Evolutionary conservation across 2,329 filamentous ascomycete genomes (phyloP), one percentile per base, ranked within the genome.

Genomic region (Raffaelea arxii): DNA sequence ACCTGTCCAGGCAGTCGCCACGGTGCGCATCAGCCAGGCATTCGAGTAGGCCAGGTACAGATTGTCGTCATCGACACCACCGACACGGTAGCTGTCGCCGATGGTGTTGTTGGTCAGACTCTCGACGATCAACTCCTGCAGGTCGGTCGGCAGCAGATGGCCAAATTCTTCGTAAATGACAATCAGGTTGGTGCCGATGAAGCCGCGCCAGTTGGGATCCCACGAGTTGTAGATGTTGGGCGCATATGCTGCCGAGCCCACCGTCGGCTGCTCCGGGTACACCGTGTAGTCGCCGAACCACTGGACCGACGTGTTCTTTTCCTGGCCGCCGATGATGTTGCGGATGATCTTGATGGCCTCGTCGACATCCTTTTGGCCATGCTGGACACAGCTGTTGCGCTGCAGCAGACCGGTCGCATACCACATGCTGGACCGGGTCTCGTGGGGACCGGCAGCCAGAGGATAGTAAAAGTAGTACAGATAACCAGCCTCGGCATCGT

Each of bases 191-290:
- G 75, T 79, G 12, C 76, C 75, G 27, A 82, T 67, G 47, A 82
- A 82, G 1, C 77, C 78, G 43, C 78, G 66, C 78, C 78, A 82
- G 50, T 82, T 82, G 2, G 77, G 77, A 52, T 82, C 78, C 73
- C 75, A 82, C 0, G 71, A 69, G 46, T 70, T 67, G 55, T 80
- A 78, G 27, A 76, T 75, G 4, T 59, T n/a, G 1, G 47, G 36
- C 10, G 45, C 45, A 51, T 82, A 82, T 16, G 63, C 59, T 2
- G 61, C 45, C 3, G 66, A 71, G 18, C 76, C 77, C 4, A 81
- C 71, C 2, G 68, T 69, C 0, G 78, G 78, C 56, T 82, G 71
- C 52, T 81, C 75, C 0, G 74, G 73, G 37, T 74, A 66, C 24
- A 67, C 62, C 39, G 76, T 71, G 52, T 78, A 80, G 45, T 70